Base-by-base conservation (phyloP, 371 early-diverging fungal genomes). In the Apophysomyces variabilis region DNA sequence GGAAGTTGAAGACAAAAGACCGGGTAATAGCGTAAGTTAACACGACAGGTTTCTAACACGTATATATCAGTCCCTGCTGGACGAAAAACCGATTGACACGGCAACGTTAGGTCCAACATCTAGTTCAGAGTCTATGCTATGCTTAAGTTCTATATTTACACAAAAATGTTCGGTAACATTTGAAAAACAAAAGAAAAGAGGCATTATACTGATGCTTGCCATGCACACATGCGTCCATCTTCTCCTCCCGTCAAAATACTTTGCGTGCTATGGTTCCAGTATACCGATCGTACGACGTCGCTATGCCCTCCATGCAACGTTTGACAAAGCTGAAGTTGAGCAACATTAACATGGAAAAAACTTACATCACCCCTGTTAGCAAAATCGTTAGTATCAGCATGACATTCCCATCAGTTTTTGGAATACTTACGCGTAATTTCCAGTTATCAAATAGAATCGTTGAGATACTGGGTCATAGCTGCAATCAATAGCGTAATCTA, bases 401-500 rank as follows among this genome's bases (percentile, higher is more conserved):
- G 36, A 38, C 38, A 35, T 18, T 38, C 7, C 16, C 21, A 46
- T 43, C 9, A 8, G 1, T 41, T 11, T 41, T 41, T 13, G 13
- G 41, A 2, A 38, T 54, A 65, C 80, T 76, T 82, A 92, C 93
- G 70, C 82, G 66, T 90, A 89, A 8, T 90, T 88, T 12, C 98
- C 98, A 0, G 90, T 84, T n/a, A 89, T 71, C 57, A 96, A 66
- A 69, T 84, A 97, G 46, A 98, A 84, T 26, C 95, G 82, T 70
- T 90, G 89, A 0, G 82, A 66, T 3, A 62, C 67, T 1, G 82
- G 69, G 65, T 94, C 92, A 72, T 93, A 98, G 7, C 79, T 80
- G 66, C 93, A 92, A 56, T 91, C 92, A 47, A 96, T 87, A n/a
- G 89, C 87, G 72, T 96, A 98, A 64, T 96, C 92, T 14, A 96